These are phyloP conservation scores for Aureobasidium sp. DNA, from an alignment of 2,329 filamentous ascomycete genomes.

Conservation along the genomic window DNA sequence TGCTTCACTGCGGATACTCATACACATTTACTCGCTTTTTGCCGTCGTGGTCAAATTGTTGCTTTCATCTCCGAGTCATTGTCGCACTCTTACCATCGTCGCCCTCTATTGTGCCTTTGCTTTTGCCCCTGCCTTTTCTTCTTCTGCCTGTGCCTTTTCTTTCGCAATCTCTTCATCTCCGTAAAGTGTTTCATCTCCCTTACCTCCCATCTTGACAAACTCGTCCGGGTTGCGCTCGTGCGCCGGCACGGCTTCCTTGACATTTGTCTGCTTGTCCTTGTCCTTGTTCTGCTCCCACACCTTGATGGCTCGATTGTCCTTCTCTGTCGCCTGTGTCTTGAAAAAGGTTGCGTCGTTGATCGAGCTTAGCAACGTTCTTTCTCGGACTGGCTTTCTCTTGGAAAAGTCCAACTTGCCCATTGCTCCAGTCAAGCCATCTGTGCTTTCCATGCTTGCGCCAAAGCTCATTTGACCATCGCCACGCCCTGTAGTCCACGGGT, in stretches of 20 bases:
- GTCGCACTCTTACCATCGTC: constrained; percentile 4
- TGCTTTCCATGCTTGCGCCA: constrained; percentile 61
- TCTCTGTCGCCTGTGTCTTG: constrained; percentile 47
- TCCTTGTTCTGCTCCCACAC: constrained; percentile 66
- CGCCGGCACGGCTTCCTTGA: constrained; percentile 36
- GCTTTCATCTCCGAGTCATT: background rate
- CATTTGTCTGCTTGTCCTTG: constrained; percentile 22
- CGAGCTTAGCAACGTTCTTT: constrained; percentile 76
- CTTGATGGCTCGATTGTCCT: constrained; percentile 57
- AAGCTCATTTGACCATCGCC: constrained; percentile 21
- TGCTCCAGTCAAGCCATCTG: constrained; percentile 83
- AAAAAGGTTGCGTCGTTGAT: constrained; percentile 68
- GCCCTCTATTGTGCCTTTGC: constrained; percentile 16
- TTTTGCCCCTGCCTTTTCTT: constrained; percentile 14
- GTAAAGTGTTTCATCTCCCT: constrained; percentile 74
- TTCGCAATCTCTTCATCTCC: constrained; percentile 47
- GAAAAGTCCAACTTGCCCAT: constrained; percentile 76
- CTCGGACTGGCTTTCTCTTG: constrained; percentile 68
- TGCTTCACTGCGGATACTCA: too few relatives aligned
- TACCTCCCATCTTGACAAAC: constrained; percentile 79
- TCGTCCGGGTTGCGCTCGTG: constrained; percentile 57
- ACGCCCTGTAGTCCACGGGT: constrained; percentile 70
- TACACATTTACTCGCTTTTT: too few relatives aligned
- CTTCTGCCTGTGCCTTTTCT: background rate
- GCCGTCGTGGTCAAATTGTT: too few relatives aligned